Percentiles rank a stretch among this genome's conserved stretches.
Conservation (phyloP, 345 rosid genomes). For the Dipteronia dyeriana region DNA sequence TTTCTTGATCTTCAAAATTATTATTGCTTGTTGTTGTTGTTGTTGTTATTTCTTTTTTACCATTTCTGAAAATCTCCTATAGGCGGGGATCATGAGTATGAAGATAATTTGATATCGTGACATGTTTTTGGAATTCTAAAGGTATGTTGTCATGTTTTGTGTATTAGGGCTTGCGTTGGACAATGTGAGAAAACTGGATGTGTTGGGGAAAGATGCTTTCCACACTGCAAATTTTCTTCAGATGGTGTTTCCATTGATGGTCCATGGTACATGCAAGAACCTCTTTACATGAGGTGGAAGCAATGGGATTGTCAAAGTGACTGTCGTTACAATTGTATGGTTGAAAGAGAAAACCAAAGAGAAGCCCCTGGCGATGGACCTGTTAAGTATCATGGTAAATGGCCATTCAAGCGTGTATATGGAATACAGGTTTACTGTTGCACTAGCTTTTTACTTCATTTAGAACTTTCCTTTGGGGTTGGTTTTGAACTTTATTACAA, state of each 20-base stretch:
- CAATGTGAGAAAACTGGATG: slow-evolving; percentile 70
- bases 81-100: neutral
- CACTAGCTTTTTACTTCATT: slow-evolving; percentile 7
- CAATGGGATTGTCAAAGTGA: slow-evolving; percentile 75
- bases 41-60: neutral
- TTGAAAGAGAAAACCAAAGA: slow-evolving; percentile 60
- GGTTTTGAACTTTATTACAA: neutral
- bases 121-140: neutral
- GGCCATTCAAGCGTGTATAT: slow-evolving; percentile 74
- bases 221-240: slow-evolving; percentile 60
- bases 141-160: slow-evolving; percentile 11
- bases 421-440: slow-evolving; percentile 61
- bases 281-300: slow-evolving; percentile 63
- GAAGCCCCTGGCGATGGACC: slow-evolving; percentile 48
- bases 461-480: neutral
- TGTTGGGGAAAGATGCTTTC: slow-evolving; percentile 60
- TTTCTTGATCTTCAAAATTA: neutral
- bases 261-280: slow-evolving; percentile 75
- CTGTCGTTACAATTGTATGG: slow-evolving; percentile 73
- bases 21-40: neutral
- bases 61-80: neutral
- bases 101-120: neutral
- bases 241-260: slow-evolving; percentile 39
- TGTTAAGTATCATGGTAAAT: slow-evolving; percentile 80
- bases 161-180: slow-evolving; percentile 53